Conservation (phyloP, 495 filamentous ascomycete species). For the Evansstolkia leycettana region DNA sequence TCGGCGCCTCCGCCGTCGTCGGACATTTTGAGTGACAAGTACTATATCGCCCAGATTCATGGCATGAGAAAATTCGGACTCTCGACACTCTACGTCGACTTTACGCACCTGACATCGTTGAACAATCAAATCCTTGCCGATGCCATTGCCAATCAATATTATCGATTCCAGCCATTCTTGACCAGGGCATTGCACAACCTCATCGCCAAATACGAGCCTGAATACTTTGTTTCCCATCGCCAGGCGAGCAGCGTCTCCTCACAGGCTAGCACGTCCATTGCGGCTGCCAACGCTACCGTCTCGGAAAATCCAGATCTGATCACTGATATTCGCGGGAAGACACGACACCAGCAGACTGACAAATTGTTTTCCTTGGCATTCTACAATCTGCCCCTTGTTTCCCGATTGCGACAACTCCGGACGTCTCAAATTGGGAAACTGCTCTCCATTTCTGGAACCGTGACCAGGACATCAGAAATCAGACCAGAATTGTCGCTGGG, state of each 20-base stretch:
- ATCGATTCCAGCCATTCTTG: slow-evolving; percentile 88
- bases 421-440: slow-evolving; percentile 87
- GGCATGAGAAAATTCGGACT: slow-evolving; percentile 72
- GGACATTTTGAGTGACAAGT: slow-evolving; percentile 69
- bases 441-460: slow-evolving; percentile 89
- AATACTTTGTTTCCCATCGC: slow-evolving; percentile 84
- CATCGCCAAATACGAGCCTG: slow-evolving; percentile 85
- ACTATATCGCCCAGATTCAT: slow-evolving; percentile 94
- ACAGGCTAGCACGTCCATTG: slow-evolving; percentile 54
- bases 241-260: slow-evolving; percentile 52
- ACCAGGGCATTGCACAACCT: slow-evolving; percentile 82
- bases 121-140: slow-evolving; percentile 64
- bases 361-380: slow-evolving; percentile 92
- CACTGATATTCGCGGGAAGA: slow-evolving; percentile 39
- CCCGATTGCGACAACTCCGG: slow-evolving; percentile 75
- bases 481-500: slow-evolving; percentile 84
- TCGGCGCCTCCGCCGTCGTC: slow-evolving; percentile 67
- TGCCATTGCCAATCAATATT: slow-evolving; percentile 82
- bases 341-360: slow-evolving; percentile 89
- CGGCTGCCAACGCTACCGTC: slow-evolving; percentile 53
- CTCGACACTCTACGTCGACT: slow-evolving; percentile 98
- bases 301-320: slow-evolving; percentile 39
- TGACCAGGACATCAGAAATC: slow-evolving; percentile 93
- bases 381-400: slow-evolving; percentile 92
- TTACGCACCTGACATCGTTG: slow-evolving; percentile 63